Evolutionary conservation across 345 rosid genomes (phyloP), one percentile per base, ranked within the genome.

Genomic region (Melaleuca quinquenervia): DNA sequence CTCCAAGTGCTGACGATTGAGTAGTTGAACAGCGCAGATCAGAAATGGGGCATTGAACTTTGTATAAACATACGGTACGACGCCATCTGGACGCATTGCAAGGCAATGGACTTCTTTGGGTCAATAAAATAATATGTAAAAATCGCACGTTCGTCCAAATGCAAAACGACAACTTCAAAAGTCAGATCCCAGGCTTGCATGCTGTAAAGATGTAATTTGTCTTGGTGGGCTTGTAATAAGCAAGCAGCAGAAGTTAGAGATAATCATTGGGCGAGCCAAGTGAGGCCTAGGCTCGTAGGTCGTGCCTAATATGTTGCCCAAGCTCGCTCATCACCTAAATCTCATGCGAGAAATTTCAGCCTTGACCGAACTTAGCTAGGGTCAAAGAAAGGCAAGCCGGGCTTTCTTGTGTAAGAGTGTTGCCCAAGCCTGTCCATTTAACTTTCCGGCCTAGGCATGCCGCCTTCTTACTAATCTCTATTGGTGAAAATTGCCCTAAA

Each of bases 301-400:
- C 0, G 74, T 29, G 18, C 74, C 76, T 29, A 15, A 29, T 64
- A 45, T 8, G 45, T 16, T 16, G 76, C 3, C 3, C 21, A 0
- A 8, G 12, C 45, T 64, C 20, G 1, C 44, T 18, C 24, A 32
- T 32, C 45, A 7, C 29, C 15, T 29, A 1, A 64, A 64, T 16
- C n/a, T 0, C 75, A 62, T 27, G 5, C 21, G 2, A 6, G 18
- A 62, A 62, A 41, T 62, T 62, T 27, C 75, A 2, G 41, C 44
- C 11, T 0, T 20, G 22, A 24, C 21, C 3, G 0, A 16, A 32
- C 22, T 3, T 3, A 3, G 3, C 76, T 4, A 0, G 14, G 45
- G 0, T 64, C 45, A 64, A 62, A 64, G 45, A 64, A 64, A 11
- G 5, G 12, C 11, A 11, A 0, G 76, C 24, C 11, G 45, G 45